These are phyloP conservation scores for Cytospora mali DNA, from an alignment of 2,329 filamentous ascomycete species.

Conservation along the genomic window DNA sequence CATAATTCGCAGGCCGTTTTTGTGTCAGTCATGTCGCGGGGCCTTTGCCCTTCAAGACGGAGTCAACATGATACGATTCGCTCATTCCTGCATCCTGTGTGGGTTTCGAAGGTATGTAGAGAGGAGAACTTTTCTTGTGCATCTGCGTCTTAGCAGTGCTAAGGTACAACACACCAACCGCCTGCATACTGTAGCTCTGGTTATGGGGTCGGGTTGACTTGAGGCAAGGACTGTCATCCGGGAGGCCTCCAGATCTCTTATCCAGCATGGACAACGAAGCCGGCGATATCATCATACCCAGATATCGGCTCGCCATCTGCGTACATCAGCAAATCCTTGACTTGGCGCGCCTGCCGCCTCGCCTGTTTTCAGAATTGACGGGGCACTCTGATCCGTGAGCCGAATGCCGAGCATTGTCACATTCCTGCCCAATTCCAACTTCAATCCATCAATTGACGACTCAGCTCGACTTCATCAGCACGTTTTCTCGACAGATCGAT, in stretches of 20 bases:
- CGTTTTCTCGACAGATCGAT: slow-evolving; percentile 24
- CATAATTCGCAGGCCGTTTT: not conserved
- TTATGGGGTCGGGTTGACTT: not conserved
- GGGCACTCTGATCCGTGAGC: slow-evolving; percentile 10
- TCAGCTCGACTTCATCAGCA: slow-evolving; percentile 17
- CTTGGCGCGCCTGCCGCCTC: slow-evolving; percentile 20
- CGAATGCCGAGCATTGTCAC: slow-evolving; percentile 9
- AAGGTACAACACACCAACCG: not conserved
- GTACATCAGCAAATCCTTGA: slow-evolving; percentile 16
- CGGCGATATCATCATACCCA: slow-evolving; percentile 13
- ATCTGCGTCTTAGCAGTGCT: not conserved
- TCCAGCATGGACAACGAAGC: slow-evolving; percentile 10
- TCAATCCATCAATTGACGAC: slow-evolving; percentile 11
- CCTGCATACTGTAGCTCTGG: not conserved
- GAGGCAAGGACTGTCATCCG: not conserved
- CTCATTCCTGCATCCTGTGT: not conserved
- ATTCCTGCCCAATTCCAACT: slow-evolving; percentile 9
- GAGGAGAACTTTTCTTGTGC: slow-evolving; percentile 1
- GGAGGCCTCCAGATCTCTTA: slow-evolving; percentile 10
- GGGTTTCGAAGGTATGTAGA: not conserved
- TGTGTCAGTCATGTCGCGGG: not conserved
- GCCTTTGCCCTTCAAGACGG: not conserved
- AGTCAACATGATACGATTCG: not conserved
- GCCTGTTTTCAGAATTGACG: not conserved
- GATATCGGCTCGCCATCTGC: slow-evolving; percentile 16